Base-by-base conservation (phyloP, 192 early-diverging fungal species). In the Globomyces pollinis-pini region DNA sequence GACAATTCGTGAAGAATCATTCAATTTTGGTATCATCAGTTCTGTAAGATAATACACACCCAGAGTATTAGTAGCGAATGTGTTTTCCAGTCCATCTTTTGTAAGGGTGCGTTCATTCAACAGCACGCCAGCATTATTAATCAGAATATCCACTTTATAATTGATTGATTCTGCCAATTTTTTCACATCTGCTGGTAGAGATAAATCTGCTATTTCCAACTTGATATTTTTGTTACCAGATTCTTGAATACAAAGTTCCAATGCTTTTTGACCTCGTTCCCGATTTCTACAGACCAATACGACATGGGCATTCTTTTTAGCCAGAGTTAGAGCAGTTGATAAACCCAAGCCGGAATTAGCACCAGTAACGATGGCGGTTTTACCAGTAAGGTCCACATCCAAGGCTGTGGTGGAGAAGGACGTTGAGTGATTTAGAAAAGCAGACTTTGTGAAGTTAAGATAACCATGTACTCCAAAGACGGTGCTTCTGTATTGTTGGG, bases 51-150 rank as follows among this genome's bases (percentile, higher is more conserved):
- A 31, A 34, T 52, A 61, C 5, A 26, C 57, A 9, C 55, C 59
- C 4, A 71, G 31, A 3, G 59, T 49, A 57, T 71, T 71, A 12
- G 61, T 66, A 3, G 59, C 64, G 26, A 66, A 66, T 2, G 44
- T 45, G 12, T 21, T 24, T 35, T 71, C 64, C 30, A 71, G 15
- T 3, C 64, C 64, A 39, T 71, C 62, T 33, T 33, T 43, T 5
- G 64, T 62, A 18, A 50, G 49, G 9, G 23, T 16, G 1, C 47
- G 11, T 13, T 13, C 44, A 38, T 9, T 36, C 2, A 38, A 38
- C 15, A 69, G 67, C 12, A 63, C 61, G 41, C 70, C 70, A 31
- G 71, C 71, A 41, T 73, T 73, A 61, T 73, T 73, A 35, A 72
- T 30, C n/a, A 65, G 16, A 13, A 65, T 62, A n/a, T n/a, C n/a